These are phyloP conservation scores for Urochloa ruziziensis DNA, from an alignment of 176 grass and related monocot genomes.

Conservation along the genomic window DNA sequence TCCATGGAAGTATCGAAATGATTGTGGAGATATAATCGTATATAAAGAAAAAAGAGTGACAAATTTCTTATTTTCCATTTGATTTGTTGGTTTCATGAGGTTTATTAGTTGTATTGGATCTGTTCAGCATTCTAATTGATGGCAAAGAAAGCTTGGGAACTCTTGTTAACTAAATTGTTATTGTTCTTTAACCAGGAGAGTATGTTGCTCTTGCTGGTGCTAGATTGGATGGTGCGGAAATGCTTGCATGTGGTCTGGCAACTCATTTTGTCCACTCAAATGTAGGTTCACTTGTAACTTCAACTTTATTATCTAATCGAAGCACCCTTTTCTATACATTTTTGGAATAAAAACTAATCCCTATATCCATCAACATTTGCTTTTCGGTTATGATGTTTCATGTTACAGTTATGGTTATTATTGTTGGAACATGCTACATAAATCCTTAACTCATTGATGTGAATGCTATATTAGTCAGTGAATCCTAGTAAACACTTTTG, in stretches of 20 bases:
- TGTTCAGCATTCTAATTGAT: neutral
- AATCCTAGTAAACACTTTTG: constrained; percentile 13
- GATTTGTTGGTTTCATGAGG: neutral
- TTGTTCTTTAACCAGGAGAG: constrained; percentile 64
- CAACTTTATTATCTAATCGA: neutral
- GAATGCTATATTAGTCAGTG: neutral
- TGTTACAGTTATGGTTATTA: neutral
- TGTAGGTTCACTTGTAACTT: constrained; percentile 42
- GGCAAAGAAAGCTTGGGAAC: neutral
- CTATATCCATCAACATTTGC: neutral
- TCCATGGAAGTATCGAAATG: neutral
- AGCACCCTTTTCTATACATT: neutral
- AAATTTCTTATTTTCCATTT: neutral
- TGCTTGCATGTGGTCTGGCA: constrained; percentile 89
- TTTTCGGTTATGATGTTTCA: neutral
- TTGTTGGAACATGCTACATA: neutral
- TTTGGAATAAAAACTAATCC: neutral
- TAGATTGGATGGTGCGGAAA: constrained; percentile 79
- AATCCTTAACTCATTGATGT: no score
- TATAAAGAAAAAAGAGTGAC: no score
- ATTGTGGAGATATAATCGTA: neutral
- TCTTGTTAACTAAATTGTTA: constrained; percentile 12
- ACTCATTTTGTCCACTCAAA: constrained; percentile 79
- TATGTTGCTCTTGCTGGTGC: constrained; percentile 79
- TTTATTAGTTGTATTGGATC: neutral